Evolutionary conservation across 2,329 filamentous ascomycete species (phyloP).

Genomic region (Thermoascus crustaceus): DNA sequence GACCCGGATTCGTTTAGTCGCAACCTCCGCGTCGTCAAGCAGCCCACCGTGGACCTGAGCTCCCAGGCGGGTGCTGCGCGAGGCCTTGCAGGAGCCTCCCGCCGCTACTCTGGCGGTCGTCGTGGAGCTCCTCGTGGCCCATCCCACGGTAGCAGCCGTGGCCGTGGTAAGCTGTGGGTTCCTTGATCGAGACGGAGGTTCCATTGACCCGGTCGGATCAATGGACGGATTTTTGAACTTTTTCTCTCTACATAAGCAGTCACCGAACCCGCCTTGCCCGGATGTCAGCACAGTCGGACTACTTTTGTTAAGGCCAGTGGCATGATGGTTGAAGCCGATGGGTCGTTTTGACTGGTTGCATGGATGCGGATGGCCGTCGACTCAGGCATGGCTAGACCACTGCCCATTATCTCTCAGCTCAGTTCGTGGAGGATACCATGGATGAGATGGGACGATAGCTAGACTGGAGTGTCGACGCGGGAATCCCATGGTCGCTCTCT

Average conservation of each 20-base stretch:
- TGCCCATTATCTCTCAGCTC: no score
- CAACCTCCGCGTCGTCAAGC: conserved; percentile 25
- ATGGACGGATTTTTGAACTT: not conserved
- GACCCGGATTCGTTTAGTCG: conserved; percentile 43
- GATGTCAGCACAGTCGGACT: conserved; percentile 1
- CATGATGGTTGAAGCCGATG: not conserved
- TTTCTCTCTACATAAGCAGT: not conserved
- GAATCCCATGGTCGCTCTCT: conserved; percentile 3
- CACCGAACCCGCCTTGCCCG: not conserved
- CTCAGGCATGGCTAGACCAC: not conserved
- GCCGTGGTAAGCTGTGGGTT: conserved; percentile 39
- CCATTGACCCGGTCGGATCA: conserved; percentile 1
- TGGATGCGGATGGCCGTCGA: not conserved
- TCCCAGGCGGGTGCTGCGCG: conserved; percentile 26
- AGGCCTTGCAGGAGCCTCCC: conserved; percentile 26
- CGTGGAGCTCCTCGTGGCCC: conserved; percentile 26
- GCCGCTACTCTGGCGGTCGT: conserved; percentile 22
- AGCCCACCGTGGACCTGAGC: conserved; percentile 22
- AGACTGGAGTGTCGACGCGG: conserved; percentile 1
- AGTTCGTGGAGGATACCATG: no score
- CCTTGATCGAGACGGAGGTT: conserved; percentile 26
- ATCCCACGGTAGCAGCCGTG: conserved; percentile 28
- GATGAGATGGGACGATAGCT: no score
- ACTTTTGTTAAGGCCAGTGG: not conserved
- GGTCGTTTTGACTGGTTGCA: not conserved